A percentile compares a stretch with the other conserved stretches of the same genome.
Conservation (phyloP, 495 filamentous ascomycete genomes). For the Talaromyces wortmannii region DNA sequence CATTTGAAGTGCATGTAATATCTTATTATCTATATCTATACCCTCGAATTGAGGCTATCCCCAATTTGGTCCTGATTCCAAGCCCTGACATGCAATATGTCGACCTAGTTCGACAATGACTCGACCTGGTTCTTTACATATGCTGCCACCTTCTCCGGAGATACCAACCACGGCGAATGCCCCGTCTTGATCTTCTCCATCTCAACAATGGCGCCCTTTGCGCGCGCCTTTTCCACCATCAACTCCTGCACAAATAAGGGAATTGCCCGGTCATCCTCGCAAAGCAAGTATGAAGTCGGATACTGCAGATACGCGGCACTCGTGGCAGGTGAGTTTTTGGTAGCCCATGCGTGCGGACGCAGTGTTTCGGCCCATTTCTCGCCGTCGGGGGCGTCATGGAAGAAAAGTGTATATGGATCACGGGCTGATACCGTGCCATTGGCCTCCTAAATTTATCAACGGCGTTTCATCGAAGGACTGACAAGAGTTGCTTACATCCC, state of each 20-base stretch:
- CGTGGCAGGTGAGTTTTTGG: constrained; percentile 23
- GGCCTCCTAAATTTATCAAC: constrained; percentile 6
- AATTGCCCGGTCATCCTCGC: constrained; percentile 28
- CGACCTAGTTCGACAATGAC: too few species aligned
- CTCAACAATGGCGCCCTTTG: constrained; percentile 18
- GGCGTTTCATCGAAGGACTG: background rate
- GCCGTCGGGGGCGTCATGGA: constrained; percentile 32
- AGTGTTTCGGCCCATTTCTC: constrained; percentile 21
- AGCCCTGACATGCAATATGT: too few species aligned
- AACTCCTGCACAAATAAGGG: constrained; percentile 29
- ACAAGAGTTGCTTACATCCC: constrained; percentile 20
- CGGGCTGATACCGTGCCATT: constrained; percentile 19
- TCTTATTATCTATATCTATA: too few species aligned
- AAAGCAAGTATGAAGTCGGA: constrained; percentile 24
- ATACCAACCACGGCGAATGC: constrained; percentile 27
- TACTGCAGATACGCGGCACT: constrained; percentile 20
- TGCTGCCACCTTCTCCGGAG: constrained; percentile 13
- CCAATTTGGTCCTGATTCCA: too few species aligned
- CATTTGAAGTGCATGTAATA: too few species aligned
- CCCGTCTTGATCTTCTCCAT: constrained; percentile 22
- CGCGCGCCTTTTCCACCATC: constrained; percentile 26
- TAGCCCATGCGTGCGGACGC: constrained; percentile 23
- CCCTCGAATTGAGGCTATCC: too few species aligned
- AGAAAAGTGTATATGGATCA: constrained; percentile 23
- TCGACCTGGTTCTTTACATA: constrained; percentile 15